These are phyloP conservation scores for Nepenthes gracilis DNA, from an alignment of 148 eudicot species.

Conservation along the genomic window DNA sequence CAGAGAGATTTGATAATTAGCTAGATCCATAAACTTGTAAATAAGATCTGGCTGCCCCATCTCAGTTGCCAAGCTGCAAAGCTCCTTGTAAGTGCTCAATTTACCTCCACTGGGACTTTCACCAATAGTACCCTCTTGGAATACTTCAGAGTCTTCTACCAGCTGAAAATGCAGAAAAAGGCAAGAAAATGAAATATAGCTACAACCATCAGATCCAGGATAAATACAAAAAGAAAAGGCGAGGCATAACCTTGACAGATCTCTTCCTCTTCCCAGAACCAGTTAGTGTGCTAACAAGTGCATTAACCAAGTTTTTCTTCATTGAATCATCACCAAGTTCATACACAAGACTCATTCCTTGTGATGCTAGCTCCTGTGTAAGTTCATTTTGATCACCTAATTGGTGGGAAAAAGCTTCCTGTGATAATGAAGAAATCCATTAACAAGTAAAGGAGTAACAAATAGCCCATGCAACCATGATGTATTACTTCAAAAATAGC, in stretches of 20 bases:
- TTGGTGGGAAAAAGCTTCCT: constrained; percentile 96
- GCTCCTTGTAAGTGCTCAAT: constrained; percentile 88
- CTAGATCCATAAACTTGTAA: constrained; percentile 94
- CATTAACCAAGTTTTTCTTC: constrained; percentile 85
- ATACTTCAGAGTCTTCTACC: constrained; percentile 87
- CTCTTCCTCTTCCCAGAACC: constrained; percentile 97
- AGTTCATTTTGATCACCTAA: constrained; percentile 92
- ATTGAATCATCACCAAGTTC: constrained; percentile 78
- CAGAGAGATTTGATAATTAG: constrained; percentile 90
- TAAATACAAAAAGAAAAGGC: background rate
- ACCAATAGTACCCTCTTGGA: constrained; percentile 84
- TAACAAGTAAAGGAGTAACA: background rate
- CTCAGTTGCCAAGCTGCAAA: constrained; percentile 88
- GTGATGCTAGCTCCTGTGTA: constrained; percentile 92
- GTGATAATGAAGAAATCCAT: constrained; percentile 5
- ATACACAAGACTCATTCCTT: constrained; percentile 95
- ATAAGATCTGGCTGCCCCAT: constrained; percentile 98
- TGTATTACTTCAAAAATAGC: too few relatives aligned
- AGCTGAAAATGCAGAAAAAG: constrained; percentile 34
- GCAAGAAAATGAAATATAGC: constrained; percentile 1
- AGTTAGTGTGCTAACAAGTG: constrained; percentile 88
- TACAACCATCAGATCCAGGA: constrained; percentile 1
- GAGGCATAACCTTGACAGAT: constrained; percentile 60
- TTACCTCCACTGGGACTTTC: constrained; percentile 85
- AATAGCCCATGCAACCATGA: background rate